Evolutionary conservation across 176 grass and related monocot species (phyloP), one percentile per base, ranked within the genome.

Genomic region (Ensete glaucum): DNA sequence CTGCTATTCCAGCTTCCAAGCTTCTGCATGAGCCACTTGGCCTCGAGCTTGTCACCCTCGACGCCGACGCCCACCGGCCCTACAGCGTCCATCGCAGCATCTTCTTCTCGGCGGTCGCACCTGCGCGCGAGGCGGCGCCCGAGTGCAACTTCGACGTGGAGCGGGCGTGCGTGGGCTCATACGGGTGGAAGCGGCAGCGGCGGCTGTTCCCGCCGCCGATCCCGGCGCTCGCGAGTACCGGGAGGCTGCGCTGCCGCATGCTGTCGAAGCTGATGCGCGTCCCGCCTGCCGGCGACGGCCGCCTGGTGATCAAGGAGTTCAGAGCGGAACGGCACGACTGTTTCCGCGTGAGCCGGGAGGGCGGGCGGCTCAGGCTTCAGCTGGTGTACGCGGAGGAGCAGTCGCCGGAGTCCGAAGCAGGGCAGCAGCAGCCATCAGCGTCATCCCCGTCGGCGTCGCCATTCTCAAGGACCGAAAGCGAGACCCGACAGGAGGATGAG

Each of bases 241-340:
- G 55, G 11, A 15, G 4, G 1, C 24, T 50, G 26, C 15, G 16
- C 17, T 48, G 74, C 54, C 62, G 50, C 74, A 76, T 76, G 74
- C 56, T 29, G 9, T 76, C 56, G 54, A 62, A 10, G 8, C 24
- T 62, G 27, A 34, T 20, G 53, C 14, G 27, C 17, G 60, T 63
- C 20, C 22, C 11, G 6, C 8, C 8, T 29, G 4, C 48, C 25
- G 17, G 51, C 8, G 57, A 49, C 9, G 65, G 21, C 7, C 67
- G 16, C 26, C 81, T 88, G 72, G 75, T 88, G 24, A 80, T 90
- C 73, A 70, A 63, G 56, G 66, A 52, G 48, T 77, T 53, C 51
- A 59, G 57, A 16, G 11, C 68, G 72, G 80, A 27, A 77, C 71
- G 69, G 11, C 82, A 72, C 6, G 77, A 76, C 20, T 73, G 85